A percentile compares a stretch with the other conserved stretches of the same genome.
Evolutionary conservation across 352 stramenopile genomes (phyloP).

Genomic region (Globisporangium barbulae): DNA sequence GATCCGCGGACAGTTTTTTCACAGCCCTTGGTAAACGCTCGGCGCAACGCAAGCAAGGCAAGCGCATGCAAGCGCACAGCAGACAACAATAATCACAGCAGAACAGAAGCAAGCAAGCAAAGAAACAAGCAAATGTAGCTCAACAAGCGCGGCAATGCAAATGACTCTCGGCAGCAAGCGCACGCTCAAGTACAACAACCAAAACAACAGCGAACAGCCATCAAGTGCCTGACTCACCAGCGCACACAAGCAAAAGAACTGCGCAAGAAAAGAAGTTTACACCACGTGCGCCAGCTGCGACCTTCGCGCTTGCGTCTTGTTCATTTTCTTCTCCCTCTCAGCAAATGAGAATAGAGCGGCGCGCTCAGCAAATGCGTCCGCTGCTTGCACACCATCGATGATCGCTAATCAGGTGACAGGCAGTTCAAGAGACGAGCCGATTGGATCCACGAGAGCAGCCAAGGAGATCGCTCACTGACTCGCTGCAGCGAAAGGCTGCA

Average conservation of each 20-base stretch:
- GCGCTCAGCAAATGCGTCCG: neutral
- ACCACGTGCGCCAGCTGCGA: no score
- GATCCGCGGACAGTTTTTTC: neutral
- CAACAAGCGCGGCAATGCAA: no score
- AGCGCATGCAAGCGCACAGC: neutral
- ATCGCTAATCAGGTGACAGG: neutral
- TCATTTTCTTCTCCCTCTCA: neutral
- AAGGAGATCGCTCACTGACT: no score
- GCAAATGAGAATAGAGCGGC: neutral
- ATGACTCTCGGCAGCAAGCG: no score
- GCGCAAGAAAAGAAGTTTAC: neutral
- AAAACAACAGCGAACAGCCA: neutral
- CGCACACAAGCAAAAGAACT: no score
- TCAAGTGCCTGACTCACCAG: no score
- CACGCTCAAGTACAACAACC: neutral
- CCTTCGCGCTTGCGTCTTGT: neutral
- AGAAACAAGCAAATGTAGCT: no score
- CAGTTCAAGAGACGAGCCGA: no score
- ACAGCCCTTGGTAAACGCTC: no score
- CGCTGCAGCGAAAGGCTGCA: no score
- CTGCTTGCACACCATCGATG: neutral
- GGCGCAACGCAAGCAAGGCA: neutral
- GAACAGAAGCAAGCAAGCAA: no score
- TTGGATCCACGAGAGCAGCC: neutral
- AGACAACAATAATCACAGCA: neutral